Base-by-base conservation (phyloP, 106 monocot species). In the Platanthera guangdongensis region DNA sequence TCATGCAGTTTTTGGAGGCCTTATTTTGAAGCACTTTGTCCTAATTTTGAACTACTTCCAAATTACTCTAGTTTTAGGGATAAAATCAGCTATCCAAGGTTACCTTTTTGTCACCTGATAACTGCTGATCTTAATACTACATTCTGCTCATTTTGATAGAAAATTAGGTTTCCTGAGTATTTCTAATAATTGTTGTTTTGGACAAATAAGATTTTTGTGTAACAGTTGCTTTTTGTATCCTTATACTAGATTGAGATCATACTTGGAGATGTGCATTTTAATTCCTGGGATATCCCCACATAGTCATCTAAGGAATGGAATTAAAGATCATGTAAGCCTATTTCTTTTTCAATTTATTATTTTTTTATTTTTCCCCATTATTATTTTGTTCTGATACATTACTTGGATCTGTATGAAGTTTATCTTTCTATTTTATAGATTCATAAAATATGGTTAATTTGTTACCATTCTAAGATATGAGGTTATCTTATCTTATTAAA, bases 221-320 rank as follows among this genome's bases (percentile, higher is more conserved):
- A 70, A 70, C 70, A 15, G 3, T 14, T 71, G 15, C 71, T 50
- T 57, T 76, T 39, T 78, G 12, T 81, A 67, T 75, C 18, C 15
- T 77, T 11, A 16, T 77, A 48, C 48, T 86, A 95, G 95, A 76
- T 79, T 95, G 46, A 84, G 89, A 71, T 89, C 95, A 50, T 90
- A 84, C 78, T 90, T 95, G 89, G 95, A 95, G 68, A 83, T 95
- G 88, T 95, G 95, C 74, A 86, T 95, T 83, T 81, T 92, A 68
- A 81, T 95, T 52, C 95, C 95, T 81, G 92, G 90, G 51, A 83
- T 89, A 64, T 89, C 89, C 21, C 78, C 88, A 51, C 79, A 80
- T 30, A 78, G 87, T 75, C 79, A 78, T 83, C 80, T 79, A 47
- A 72, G 52, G 32, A 78, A 78, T 54, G 70, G 62, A 19, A 68